A percentile compares a stretch with the other conserved stretches of the same genome.
phyloP scores from a whole-genome alignment of 768 basidiomycete species.

The Suillus tomentosus region DNA sequence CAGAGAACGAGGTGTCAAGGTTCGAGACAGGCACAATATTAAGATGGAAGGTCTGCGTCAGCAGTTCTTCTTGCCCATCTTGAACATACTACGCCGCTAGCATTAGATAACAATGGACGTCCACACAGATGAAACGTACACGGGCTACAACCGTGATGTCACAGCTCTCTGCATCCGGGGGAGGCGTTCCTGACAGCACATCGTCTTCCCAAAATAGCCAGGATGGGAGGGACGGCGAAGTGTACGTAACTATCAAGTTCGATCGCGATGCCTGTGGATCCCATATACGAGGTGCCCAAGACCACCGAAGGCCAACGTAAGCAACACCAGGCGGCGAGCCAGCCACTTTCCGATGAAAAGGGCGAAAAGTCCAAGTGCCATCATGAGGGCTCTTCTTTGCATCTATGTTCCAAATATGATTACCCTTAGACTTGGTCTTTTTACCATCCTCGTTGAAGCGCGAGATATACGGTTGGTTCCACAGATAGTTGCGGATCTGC shows the following conservation, averaged over 20 bases:
- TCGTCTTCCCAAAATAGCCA: slow-evolving; percentile 92
- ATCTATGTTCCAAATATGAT: slow-evolving; percentile 99
- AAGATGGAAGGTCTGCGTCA: slow-evolving; percentile 68
- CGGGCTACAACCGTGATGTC: slow-evolving; percentile 76
- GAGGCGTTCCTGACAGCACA: slow-evolving; percentile 78
- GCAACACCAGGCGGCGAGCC: slow-evolving; percentile 82
- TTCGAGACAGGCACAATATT: slow-evolving; percentile 69
- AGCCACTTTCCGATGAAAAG: slow-evolving; percentile 86
- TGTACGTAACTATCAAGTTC: slow-evolving; percentile 77
- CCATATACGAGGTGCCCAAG: slow-evolving; percentile 94
- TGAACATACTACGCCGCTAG: slow-evolving; percentile 55
- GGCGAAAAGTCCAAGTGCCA: slow-evolving; percentile 83
- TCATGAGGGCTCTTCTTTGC: slow-evolving; percentile 75
- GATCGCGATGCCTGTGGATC: slow-evolving; percentile 90
- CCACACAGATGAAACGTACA: slow-evolving; percentile 44
- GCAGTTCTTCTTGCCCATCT: slow-evolving; percentile 72
- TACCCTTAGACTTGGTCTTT: slow-evolving; percentile 98
- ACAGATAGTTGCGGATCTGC: slow-evolving; percentile 91
- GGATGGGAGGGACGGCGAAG: slow-evolving; percentile 75
- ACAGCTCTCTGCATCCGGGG: slow-evolving; percentile 72
- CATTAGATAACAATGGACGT: slow-evolving; percentile 17
- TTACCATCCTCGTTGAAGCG: slow-evolving; percentile 99
- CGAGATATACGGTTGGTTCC: slow-evolving; percentile 91
- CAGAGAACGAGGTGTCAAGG: slow-evolving; percentile 45
- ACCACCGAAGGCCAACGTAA: slow-evolving; percentile 79